Evolutionary conservation across 371 early-diverging fungal species (phyloP).

Genomic region (Mucor irregularis): DNA sequence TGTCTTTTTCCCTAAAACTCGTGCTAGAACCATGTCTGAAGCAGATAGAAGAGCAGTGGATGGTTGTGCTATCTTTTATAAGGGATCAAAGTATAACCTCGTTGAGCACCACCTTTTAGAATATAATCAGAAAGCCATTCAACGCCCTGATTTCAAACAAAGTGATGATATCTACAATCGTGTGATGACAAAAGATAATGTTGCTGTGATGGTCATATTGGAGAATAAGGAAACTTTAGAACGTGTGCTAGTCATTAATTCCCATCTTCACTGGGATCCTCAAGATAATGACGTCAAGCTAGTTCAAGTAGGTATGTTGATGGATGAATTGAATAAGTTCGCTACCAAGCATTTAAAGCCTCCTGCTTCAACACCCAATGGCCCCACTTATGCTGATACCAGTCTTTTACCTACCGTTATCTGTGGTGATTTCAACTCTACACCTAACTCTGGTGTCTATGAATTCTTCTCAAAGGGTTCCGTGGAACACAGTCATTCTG

Average conservation of each 20-base stretch:
- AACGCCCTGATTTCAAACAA: conserved; percentile 84
- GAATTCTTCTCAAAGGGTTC: conserved; percentile 75
- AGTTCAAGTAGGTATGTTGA: conserved; percentile 93
- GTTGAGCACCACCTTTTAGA: conserved; percentile 84
- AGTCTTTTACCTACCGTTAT: conserved; percentile 67
- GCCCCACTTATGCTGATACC: conserved; percentile 30
- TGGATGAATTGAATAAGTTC: conserved; percentile 80
- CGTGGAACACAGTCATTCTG: conserved; percentile 77
- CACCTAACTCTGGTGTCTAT: conserved; percentile 89
- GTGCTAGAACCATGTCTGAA: conserved; percentile 90
- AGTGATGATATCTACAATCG: conserved; percentile 94
- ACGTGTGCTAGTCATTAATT: conserved; percentile 85
- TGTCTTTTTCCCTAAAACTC: conserved; percentile 92
- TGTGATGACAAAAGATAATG: conserved; percentile 95
- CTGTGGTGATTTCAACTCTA: conserved; percentile 97
- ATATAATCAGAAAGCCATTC: conserved; percentile 90
- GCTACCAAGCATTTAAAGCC: conserved; percentile 51
- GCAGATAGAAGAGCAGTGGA: conserved; percentile 87
- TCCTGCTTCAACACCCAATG: conserved; percentile 16
- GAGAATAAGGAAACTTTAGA: conserved; percentile 75
- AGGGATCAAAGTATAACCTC: conserved; percentile 73
- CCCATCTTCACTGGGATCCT: conserved; percentile 95
- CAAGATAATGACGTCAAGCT: conserved; percentile 95
- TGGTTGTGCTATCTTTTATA: conserved; percentile 98
- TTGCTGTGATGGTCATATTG: conserved; percentile 87